A percentile compares a stretch with the other conserved stretches of the same genome.
phyloP scores from a whole-genome alignment of 805 yeast genomes.

The Teunomyces kruisii region DNA sequence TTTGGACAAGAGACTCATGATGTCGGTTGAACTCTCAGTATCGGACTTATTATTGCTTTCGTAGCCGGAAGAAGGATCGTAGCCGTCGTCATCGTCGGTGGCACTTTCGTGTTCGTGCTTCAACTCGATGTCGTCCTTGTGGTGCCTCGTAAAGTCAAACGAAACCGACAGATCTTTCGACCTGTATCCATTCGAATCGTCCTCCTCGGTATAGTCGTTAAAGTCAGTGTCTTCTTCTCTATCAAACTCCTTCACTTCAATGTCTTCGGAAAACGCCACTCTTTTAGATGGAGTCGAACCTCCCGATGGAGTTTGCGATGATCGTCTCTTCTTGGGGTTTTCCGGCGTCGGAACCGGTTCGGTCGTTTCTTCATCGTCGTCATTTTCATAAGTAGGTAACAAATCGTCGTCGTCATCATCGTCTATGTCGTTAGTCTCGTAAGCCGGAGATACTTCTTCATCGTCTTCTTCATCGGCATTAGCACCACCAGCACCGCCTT shows the following conservation, averaged over 20 bases:
- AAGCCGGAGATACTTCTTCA: constrained; percentile 32
- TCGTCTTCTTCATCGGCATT: constrained; percentile 7
- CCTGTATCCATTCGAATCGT: constrained; percentile 14
- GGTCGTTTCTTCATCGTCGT: constrained; percentile 13
- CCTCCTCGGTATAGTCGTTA: constrained; percentile 14
- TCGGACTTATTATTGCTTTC: constrained; percentile 7
- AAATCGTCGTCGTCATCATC: constrained; percentile 19
- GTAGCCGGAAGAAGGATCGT: constrained; percentile 19
- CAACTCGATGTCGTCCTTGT: constrained; percentile 33
- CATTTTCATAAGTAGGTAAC: constrained; percentile 14
- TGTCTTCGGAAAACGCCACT: constrained; percentile 43
- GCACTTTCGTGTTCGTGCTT: constrained; percentile 23
- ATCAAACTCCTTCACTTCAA: constrained; percentile 42
- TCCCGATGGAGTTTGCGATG: constrained; percentile 22
- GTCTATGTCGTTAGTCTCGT: constrained; percentile 17
- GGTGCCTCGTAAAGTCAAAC: constrained; percentile 21
- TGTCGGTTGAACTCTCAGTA: constrained; percentile 15
- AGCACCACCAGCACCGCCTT: too few relatives aligned
- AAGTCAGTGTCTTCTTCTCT: constrained; percentile 32
- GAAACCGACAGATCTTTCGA: constrained; percentile 9
- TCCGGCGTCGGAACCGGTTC: constrained; percentile 5
- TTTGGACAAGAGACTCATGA: constrained; percentile 34
- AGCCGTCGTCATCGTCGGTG: constrained; percentile 13
- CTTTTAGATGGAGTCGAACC: constrained; percentile 29
- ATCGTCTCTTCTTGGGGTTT: constrained; percentile 15